Evolutionary conservation across 1,139 yeast genomes (phyloP).

Genomic region (Suhomyces ambrosiae): DNA sequence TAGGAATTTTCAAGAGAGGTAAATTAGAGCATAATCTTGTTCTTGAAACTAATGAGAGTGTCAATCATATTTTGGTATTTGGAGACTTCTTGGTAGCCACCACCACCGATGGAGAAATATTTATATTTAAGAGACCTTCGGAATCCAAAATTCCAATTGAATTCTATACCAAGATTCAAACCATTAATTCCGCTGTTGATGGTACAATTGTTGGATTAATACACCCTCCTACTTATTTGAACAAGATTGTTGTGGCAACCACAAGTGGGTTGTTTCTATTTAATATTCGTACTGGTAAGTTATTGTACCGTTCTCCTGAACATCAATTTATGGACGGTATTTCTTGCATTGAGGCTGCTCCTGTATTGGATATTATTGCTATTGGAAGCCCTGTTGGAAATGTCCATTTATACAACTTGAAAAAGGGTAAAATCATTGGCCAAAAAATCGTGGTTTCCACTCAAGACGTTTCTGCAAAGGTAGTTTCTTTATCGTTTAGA

Average conservation of each 20-base stretch:
- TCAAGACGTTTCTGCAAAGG: conserved; percentile 46
- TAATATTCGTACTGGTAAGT: conserved; percentile 79
- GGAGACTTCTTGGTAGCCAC: conserved; percentile 76
- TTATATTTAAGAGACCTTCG: conserved; percentile 61
- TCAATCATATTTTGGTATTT: conserved; percentile 61
- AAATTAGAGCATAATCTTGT: conserved; percentile 58
- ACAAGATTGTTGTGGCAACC: conserved; percentile 80
- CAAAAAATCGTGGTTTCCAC: conserved; percentile 60
- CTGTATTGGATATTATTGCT: conserved; percentile 82
- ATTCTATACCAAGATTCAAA: conserved; percentile 61
- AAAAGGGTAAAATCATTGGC: conserved; percentile 59
- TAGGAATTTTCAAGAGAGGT: conserved; percentile 87
- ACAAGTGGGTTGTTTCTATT: conserved; percentile 61
- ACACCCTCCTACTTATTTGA: conserved; percentile 91
- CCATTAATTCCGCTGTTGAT: conserved; percentile 55
- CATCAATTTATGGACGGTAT: conserved; percentile 53
- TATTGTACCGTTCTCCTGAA: conserved; percentile 58
- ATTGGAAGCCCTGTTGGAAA: conserved; percentile 75
- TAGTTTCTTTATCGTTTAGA: conserved; percentile 81
- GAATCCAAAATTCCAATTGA: conserved; percentile 59
- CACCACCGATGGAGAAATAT: conserved; percentile 55
- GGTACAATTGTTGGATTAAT: conserved; percentile 70
- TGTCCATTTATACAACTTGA: conserved; percentile 66
- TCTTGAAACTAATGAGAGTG: conserved; percentile 35
- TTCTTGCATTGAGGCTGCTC: conserved; percentile 75